Evolutionary conservation across 1,284 basidiomycete species (phyloP), one percentile per base, ranked within the genome.

Genomic region (Cutaneotrichosporon cyanovorans): DNA sequence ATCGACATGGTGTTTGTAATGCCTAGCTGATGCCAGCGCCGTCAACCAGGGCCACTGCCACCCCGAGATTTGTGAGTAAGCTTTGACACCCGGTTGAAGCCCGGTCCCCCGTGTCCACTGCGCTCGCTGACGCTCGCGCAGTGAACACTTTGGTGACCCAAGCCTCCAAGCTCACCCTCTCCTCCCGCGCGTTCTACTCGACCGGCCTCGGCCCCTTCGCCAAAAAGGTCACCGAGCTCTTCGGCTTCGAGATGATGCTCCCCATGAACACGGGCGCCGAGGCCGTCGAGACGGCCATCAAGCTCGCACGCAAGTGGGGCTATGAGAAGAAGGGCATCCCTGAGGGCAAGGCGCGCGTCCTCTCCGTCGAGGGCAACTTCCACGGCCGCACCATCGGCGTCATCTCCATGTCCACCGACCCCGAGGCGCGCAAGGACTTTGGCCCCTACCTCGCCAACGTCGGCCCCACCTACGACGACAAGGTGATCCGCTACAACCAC

Each of bases 261-360:
- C 93, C 93, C 19, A 96, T 98, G 91, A 98, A 98, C 78, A 98
- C 93, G 0, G 93, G 93, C 36, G 92, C 91, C 2, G 93, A 98
- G 68, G 93, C 93, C 8, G 93, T 98, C 51, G 92, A 98, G 75
- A 95, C 91, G 0, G 78, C 78, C 14, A 72, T 80, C 66, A 77
- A 77, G 77, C 77, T 95, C 19, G 82, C 90, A 0, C 76, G 90
- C 58, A 92, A 92, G 74, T 95, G 91, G 90, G 90, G 48, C 35
- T 92, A 93, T 72, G 76, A 78, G 75, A 81, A 82, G 75, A 97
- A 91, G 76, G 83, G 81, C 40, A 84, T 91, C 34, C 76, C 81
- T 25, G 82, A 84, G 47, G 88, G 85, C 51, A 80, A 86, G 63
- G 93, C 93, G 0, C 80, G 90, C 57, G 79, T 98, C n/a, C 76